Percentiles rank a stretch among this genome's conserved stretches.
Evolutionary conservation across 2,329 filamentous ascomycete genomes (phyloP).

Genomic region (Phialocephala subalpina): DNA sequence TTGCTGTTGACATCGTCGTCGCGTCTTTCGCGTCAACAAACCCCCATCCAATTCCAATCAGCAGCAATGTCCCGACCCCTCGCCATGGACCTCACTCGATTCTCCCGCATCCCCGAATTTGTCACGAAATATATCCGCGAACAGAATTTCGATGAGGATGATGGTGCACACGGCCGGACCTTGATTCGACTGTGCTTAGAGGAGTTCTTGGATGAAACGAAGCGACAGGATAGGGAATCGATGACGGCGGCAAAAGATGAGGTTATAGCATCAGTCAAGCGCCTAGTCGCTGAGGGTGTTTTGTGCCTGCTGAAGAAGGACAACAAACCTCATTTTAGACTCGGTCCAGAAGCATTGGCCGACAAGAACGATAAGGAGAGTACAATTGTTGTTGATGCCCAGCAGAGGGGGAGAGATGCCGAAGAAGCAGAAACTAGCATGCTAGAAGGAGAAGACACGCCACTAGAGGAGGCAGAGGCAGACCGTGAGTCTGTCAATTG

Average conservation of each 20-base stretch:
- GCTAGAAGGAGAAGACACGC: constrained; percentile 7
- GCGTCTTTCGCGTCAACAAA: background rate
- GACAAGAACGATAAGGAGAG: background rate
- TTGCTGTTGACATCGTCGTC: constrained; percentile 2
- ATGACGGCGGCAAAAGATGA: background rate
- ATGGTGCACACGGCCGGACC: background rate
- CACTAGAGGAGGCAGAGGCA: background rate
- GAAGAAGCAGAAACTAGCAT: constrained; percentile 5
- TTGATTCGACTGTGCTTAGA: constrained; percentile 12
- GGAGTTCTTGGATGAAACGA: constrained; percentile 7
- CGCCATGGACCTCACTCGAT: background rate
- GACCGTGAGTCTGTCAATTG: background rate
- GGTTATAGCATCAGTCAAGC: constrained; percentile 16
- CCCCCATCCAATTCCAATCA: background rate
- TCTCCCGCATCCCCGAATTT: constrained; percentile 8
- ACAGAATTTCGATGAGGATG: constrained; percentile 3
- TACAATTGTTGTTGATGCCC: background rate
- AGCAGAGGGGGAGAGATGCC: background rate
- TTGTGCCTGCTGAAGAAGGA: background rate
- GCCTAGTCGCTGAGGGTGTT: background rate
- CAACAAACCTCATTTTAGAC: background rate
- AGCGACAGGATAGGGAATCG: background rate
- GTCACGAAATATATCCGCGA: constrained; percentile 10
- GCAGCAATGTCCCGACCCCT: constrained; percentile 7
- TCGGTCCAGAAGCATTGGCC: background rate